phyloP scores from a whole-genome alignment of 345 rosid species.

The Populus euphratica region DNA sequence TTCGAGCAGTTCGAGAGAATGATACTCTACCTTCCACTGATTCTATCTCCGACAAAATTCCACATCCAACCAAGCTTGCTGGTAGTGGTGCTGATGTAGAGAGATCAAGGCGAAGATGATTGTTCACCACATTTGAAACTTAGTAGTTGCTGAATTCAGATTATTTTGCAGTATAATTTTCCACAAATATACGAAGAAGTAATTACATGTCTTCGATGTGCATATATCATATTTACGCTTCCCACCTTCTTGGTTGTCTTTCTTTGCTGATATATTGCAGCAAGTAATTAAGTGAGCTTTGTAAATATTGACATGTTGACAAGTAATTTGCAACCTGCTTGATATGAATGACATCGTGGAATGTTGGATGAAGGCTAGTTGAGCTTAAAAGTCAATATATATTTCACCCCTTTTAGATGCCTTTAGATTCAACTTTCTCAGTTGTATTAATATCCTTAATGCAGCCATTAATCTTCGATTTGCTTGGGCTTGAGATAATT shows the following conservation, averaged over 20 bases:
- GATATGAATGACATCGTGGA: not conserved
- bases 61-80: conserved; percentile 15
- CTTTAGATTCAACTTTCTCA: not conserved
- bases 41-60: conserved; percentile 10
- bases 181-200: conserved; percentile 1
- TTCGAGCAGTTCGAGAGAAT: conserved; percentile 34
- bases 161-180: conserved; percentile 19
- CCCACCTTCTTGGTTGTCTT: not conserved
- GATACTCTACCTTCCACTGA: conserved; percentile 26
- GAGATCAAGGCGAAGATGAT: conserved; percentile 36
- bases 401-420: not conserved
- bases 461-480: not conserved
- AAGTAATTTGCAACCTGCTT: not conserved
- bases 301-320: conserved; percentile 28
- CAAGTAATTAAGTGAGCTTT: conserved; percentile 17
- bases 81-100: conserved; percentile 10
- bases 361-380: not conserved
- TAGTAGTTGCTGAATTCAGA: conserved; percentile 4
- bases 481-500: not conserved
- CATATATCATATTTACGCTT: conserved; percentile 15
- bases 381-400: not conserved
- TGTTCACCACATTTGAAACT: conserved; percentile 1
- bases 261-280: conserved; percentile 11
- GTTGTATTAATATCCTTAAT: not conserved
- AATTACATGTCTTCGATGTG: conserved; percentile 21